Conservation (phyloP, 345 rosid genomes). For the Corymbia maculata region DNA sequence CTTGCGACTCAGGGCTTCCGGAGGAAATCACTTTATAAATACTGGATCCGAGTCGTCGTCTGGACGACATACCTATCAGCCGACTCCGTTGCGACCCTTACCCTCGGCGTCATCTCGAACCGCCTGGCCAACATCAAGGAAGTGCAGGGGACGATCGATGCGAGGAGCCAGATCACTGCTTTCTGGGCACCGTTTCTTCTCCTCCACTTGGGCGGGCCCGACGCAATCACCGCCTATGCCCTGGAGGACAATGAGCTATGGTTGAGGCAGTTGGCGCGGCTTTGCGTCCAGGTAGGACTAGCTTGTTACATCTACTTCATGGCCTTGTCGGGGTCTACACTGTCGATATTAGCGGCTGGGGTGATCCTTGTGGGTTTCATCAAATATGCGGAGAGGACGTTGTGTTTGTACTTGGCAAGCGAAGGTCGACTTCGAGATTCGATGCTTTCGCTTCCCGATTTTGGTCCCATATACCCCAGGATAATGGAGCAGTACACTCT, state of each 20-base stretch:
- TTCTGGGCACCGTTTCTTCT: neutral
- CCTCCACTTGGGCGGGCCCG: neutral
- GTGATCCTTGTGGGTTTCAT: neutral
- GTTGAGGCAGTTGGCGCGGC: neutral
- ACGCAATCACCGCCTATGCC: neutral
- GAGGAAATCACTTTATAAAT: neutral
- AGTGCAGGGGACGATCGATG: neutral
- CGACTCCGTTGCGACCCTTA: neutral
- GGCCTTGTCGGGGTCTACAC: neutral
- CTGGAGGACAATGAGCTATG: neutral
- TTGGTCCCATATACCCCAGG: neutral
- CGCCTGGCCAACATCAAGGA: neutral
- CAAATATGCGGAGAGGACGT: neutral
- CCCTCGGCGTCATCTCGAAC: neutral
- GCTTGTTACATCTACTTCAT: neutral
- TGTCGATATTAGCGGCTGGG: neutral
- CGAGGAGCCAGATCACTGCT: neutral
- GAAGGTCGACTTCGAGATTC: neutral
- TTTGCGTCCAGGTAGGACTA: neutral
- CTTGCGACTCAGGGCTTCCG: neutral
- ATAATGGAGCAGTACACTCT: neutral
- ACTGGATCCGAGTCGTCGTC: neutral
- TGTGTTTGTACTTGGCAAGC: neutral
- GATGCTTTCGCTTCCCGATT: neutral
- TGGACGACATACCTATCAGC: neutral